Evolutionary conservation across 768 basidiomycete genomes (phyloP), one percentile per base, ranked within the genome.

Genomic region (Boletus tomentosulus): DNA sequence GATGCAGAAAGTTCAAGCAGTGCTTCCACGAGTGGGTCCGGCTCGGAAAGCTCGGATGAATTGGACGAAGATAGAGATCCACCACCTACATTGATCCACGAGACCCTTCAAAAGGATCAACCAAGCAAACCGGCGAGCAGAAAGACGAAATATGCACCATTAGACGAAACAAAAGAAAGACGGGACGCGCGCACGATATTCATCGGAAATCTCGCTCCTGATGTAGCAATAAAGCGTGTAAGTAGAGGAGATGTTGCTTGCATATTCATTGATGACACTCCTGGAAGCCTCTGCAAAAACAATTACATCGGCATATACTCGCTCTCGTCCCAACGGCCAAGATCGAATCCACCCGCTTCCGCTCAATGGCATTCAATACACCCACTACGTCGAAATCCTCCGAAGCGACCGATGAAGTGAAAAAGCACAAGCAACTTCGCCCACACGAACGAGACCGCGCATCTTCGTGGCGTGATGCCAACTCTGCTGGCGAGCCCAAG

Each of bases 321-420:
- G 73, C 85, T 1, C 78, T 82, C 57, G 77, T 90, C 13, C 85
- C 89, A 3, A 71, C 77, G 0, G 84, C 90, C 49, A 92, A 89
- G 74, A 86, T 97, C 58, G 96, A 98, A 65, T 94, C 93, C 5
- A 80, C 84, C 25, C 91, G 96, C 41, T 97, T 96, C 77, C 91
- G 96, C 48, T 97, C 94, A 15, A 80, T 97, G 47, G 86, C 94
- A 1, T 98, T 98, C 75, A 84, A 89, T 57, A 78, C 78, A 0
- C 91, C 96, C 28, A 30, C 45, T 10, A 92, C 92, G 1, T 69
- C 86, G 11, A 78, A 82, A 57, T 74, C 85, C 16, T 77, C 83
- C 0, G 66, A 75, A 33, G 66, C 71, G 43, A 71, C 70, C 27
- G 65, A 63, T 13, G 58, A 62, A 16, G 64, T 67, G 19, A 66